phyloP scores from a whole-genome alignment of 208 protist species.

The Acanthamoeba lenticulata region DNA sequence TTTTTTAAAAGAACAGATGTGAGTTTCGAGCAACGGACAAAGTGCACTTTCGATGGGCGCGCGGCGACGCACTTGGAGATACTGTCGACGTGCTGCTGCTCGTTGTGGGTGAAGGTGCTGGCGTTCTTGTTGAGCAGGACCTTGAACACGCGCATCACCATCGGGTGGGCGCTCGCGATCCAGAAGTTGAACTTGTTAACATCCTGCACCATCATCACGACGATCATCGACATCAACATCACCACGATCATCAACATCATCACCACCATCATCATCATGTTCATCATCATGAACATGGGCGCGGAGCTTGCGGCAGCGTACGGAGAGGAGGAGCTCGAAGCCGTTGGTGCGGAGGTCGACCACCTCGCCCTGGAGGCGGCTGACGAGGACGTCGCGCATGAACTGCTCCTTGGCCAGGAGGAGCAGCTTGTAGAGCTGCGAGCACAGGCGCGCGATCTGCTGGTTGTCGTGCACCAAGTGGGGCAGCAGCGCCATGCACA shows the following conservation, averaged over 20 bases:
- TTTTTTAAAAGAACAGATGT: no score
- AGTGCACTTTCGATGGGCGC: no score
- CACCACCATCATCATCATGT: no score
- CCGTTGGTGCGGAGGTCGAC: slow-evolving; percentile 41
- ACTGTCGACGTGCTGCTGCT: slow-evolving; percentile 21
- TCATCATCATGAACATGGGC: no score
- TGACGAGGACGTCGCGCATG: slow-evolving; percentile 53
- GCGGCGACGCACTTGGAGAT: slow-evolving; percentile 8
- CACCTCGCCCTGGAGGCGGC: slow-evolving; percentile 33
- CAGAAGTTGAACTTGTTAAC: slow-evolving; percentile 49
- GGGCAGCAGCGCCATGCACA: slow-evolving; percentile 41
- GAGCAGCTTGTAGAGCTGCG: slow-evolving; percentile 60
- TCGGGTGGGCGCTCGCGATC: background rate
- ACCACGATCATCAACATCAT: no score
- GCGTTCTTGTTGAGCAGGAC: background rate
- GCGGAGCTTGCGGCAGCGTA: background rate
- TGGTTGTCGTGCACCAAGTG: slow-evolving; percentile 51
- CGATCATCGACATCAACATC: no score
- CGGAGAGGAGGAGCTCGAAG: slow-evolving; percentile 58
- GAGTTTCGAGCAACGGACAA: no score
- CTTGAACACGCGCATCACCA: slow-evolving; percentile 31
- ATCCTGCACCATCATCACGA: background rate
- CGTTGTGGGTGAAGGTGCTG: slow-evolving; percentile 1
- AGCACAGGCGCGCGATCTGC: slow-evolving; percentile 32
- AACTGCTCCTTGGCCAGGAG: slow-evolving; percentile 59